Percentiles rank a stretch among this genome's conserved stretches.
Conservation (phyloP, 1,284 basidiomycete species). For the Melampsora larici-populina region DNA sequence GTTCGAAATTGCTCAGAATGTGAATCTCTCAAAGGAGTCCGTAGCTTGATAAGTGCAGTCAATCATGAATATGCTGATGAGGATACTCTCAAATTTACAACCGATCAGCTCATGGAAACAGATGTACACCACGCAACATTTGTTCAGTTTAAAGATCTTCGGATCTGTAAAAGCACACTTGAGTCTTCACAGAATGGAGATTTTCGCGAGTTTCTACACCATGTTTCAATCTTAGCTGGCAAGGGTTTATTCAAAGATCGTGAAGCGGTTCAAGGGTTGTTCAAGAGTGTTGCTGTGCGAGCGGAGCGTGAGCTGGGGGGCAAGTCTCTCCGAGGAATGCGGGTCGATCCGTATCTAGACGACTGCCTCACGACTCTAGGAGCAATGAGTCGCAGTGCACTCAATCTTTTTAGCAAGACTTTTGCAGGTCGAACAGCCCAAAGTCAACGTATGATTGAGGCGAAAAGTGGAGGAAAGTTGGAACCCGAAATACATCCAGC, state of each 20-base stretch:
- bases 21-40: background rate
- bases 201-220: background rate
- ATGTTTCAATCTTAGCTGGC: background rate
- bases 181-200: background rate
- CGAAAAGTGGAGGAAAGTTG: constrained; percentile 11
- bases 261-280: constrained; percentile 13
- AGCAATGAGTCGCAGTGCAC: constrained; percentile 14
- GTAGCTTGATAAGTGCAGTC: background rate
- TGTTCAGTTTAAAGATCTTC: background rate
- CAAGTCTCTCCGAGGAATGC: constrained; percentile 4
- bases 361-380: constrained; percentile 19
- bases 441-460: background rate
- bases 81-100: constrained; percentile 4
- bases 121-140: constrained; percentile 7
- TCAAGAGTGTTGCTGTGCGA: background rate
- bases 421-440: background rate
- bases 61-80: constrained; percentile 8
- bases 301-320: constrained; percentile 2
- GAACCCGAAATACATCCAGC: background rate
- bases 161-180: background rate
- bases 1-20: background rate
- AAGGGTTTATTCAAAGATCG: constrained; percentile 1
- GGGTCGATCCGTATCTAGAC: constrained; percentile 3
- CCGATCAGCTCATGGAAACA: background rate
- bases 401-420: background rate